Percentiles rank a stretch among this genome's conserved stretches.
phyloP scores from a whole-genome alignment of 306 rosid species.

The Rosa chinensis region DNA sequence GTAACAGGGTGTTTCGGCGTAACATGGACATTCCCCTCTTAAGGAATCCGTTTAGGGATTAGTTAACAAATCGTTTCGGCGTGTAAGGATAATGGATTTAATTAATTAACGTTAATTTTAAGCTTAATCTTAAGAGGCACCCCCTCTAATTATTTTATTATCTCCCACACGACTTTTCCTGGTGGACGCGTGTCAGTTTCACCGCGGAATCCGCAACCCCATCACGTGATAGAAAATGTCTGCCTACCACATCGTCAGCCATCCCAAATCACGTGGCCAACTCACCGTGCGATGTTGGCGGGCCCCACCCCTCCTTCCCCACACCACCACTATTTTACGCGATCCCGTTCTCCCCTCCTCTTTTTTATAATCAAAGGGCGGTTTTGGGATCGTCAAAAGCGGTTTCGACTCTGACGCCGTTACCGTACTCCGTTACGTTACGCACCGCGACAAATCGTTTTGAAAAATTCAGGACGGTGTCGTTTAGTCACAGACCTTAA shows the following conservation, averaged over 20 bases:
- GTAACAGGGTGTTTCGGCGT: constrained; percentile 24
- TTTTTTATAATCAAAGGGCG: not conserved
- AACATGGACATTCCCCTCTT: constrained; percentile 60
- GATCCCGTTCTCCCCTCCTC: not conserved
- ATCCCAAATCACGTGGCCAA: constrained; percentile 91
- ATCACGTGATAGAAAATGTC: constrained; percentile 81
- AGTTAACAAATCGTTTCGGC: constrained; percentile 64
- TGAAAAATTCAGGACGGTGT: not conserved
- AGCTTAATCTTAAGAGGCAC: not conserved
- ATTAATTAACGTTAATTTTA: not conserved
- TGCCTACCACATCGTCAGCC: constrained; percentile 44
- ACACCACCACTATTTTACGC: constrained; percentile 13
- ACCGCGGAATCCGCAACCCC: constrained; percentile 52
- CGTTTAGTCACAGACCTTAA: not conserved
- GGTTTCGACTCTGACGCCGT: not conserved
- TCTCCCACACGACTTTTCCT: not conserved
- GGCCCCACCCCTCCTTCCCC: constrained; percentile 35
- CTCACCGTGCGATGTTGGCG: constrained; percentile 46
- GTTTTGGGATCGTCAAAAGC: constrained; percentile 9
- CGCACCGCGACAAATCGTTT: not conserved
- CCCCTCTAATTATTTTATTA: not conserved
- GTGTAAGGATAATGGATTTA: constrained; percentile 3
- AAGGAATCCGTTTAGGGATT: constrained; percentile 86
- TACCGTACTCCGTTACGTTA: not conserved
- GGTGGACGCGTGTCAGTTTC: constrained; percentile 40